Base-by-base conservation (phyloP, 2,329 filamentous ascomycete genomes). In the Chrysoporthe puriensis region DNA sequence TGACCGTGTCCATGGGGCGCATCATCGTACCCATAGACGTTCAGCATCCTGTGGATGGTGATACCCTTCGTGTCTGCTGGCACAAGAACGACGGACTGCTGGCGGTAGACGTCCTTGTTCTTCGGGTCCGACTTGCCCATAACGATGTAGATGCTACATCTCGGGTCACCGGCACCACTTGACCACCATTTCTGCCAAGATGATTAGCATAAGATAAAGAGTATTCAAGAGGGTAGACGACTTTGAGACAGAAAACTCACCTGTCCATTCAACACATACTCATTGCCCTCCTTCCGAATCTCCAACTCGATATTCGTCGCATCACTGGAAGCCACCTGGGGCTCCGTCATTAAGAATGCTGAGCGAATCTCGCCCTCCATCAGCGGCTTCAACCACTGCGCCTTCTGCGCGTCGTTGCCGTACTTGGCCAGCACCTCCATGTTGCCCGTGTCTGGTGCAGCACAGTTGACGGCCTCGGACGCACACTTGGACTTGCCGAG, bases 1-100 rank as follows among this genome's bases (percentile, higher is more conserved):
- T 99, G 95, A 57, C 94, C 96, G 81, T 99, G 96, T 66, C 96
- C 96, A 79, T 99, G 96, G 2, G 96, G 96, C n/a, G 96, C 96
- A 74, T 99, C 96, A 78, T 98, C 96, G 81, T 94, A 98, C 67
- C 96, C 96, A 80, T 96, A 97, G 72, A 98, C 95, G 62, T 86
- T 91, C 66, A 99, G 84, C 93, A 97, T 97, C 73, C 96, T 90
- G 80, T 97, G 88, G 74, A 98, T 90, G n/a, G 89, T 97, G 75
- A 98, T 91, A 67, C 96, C 96, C 26, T 91, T 91, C 1, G 92
- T 89, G 71, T 87, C 84, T 21, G 92, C 88, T 2, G 94, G 93
- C 18, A 98, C 96, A 40, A 98, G 85, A 62, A 98, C 87, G 70
- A 99, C 94, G 36, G 94, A 97, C 80, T 98, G 96, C 77, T 97